A percentile compares a stretch with the other conserved stretches of the same genome.
Conservation (phyloP, 441 rosid species). For the Euphorbia celastroides region DNA sequence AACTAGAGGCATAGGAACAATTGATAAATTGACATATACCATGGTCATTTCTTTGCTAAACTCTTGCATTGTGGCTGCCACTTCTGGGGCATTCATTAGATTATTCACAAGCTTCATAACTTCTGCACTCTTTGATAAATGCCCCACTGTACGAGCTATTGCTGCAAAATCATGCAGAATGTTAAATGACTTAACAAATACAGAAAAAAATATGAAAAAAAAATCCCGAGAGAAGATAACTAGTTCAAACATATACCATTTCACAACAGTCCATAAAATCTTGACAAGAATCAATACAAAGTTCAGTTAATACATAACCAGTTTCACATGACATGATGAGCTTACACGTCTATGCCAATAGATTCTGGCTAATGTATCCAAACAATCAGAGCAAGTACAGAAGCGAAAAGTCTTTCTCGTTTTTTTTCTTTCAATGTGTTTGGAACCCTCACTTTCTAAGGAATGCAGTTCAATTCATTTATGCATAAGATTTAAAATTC, state of each 20-base stretch:
- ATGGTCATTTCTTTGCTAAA: constrained; percentile 93
- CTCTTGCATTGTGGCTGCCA: constrained; percentile 89
- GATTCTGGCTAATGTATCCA: not conserved
- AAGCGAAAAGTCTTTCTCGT: no score
- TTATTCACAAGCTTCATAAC: constrained; percentile 94
- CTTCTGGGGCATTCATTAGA: constrained; percentile 91
- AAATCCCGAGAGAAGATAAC: not conserved
- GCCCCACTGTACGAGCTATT: constrained; percentile 87
- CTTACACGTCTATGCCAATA: not conserved
- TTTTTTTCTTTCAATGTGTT: no score
- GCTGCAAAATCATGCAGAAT: constrained; percentile 43
- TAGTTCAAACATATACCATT: not conserved
- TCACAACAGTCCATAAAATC: not conserved
- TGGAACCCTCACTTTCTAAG: no score
- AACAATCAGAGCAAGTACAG: no score
- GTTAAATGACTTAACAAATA: not conserved
- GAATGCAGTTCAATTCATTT: no score
- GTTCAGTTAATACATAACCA: not conserved
- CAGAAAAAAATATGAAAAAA: not conserved
- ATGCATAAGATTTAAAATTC: no score
- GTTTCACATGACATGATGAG: not conserved
- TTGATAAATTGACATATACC: no score
- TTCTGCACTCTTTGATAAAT: constrained; percentile 85
- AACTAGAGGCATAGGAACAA: not conserved
- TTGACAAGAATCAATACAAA: not conserved